Conservation (phyloP, 352 stramenopile genomes). For the Pythium plurisporium region DNA sequence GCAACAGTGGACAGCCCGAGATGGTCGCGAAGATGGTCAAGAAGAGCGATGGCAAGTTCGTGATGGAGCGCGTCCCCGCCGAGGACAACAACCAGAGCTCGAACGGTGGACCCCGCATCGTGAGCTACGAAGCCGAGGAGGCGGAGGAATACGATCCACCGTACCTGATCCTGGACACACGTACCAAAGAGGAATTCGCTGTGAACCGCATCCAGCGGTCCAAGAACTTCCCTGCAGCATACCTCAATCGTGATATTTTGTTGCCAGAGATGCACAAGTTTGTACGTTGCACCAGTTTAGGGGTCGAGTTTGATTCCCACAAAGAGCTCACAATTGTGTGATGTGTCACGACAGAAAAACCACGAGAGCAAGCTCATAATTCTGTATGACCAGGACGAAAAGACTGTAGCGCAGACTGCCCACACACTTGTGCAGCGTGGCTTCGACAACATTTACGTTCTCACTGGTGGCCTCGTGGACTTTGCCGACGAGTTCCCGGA, state of each 20-base stretch:
- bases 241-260: slow-evolving; percentile 56
- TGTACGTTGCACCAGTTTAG: slow-evolving; percentile 24
- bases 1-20: slow-evolving; percentile 38
- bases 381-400: slow-evolving; percentile 76
- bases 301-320: too few species aligned
- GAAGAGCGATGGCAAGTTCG: slow-evolving; percentile 54
- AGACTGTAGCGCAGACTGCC: slow-evolving; percentile 48
- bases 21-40: slow-evolving; percentile 78
- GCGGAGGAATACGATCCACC: slow-evolving; percentile 71
- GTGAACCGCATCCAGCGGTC: slow-evolving; percentile 64
- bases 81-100: slow-evolving; percentile 35
- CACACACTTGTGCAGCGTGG: slow-evolving; percentile 72
- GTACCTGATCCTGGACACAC: slow-evolving; percentile 71
- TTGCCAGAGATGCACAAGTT: slow-evolving; percentile 75
- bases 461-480: slow-evolving; percentile 57
- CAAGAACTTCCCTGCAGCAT: slow-evolving; percentile 57
- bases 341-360: slow-evolving; percentile 81
- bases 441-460: slow-evolving; percentile 84
- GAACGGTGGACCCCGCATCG: slow-evolving; percentile 46
- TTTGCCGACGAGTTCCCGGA: slow-evolving; percentile 61
- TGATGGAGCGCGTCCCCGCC: slow-evolving; percentile 59
- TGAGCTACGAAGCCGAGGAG: slow-evolving; percentile 76
- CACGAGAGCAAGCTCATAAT: slow-evolving; percentile 71
- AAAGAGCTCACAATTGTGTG: too few species aligned
- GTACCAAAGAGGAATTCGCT: slow-evolving; percentile 62